Conservation (phyloP, 2,329 filamentous ascomycete genomes). For the Neonectria neomacrospora region DNA sequence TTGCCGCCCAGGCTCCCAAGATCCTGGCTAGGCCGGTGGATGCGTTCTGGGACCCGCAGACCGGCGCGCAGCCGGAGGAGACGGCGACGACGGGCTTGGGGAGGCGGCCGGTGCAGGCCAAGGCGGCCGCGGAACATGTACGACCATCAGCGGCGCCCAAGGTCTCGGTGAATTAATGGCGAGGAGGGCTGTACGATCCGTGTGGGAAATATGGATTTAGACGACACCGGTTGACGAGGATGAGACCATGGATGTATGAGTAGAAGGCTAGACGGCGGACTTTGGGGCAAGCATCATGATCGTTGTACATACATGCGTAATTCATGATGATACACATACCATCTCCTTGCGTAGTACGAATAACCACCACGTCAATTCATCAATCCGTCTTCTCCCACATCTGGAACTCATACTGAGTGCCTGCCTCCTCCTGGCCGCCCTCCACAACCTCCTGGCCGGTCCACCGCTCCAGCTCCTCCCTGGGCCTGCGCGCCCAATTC, state of each 20-base stretch:
- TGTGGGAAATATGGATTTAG: slow-evolving; percentile 25
- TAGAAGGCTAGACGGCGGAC: slow-evolving; percentile 10
- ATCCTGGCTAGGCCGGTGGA: slow-evolving; percentile 51
- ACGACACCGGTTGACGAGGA: slow-evolving; percentile 26
- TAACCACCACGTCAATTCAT: slow-evolving; percentile 27
- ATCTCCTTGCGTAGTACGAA: slow-evolving; percentile 25
- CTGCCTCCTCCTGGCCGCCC: slow-evolving; percentile 70
- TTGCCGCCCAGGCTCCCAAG: slow-evolving; percentile 47
- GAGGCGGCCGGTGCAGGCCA: slow-evolving; percentile 34
- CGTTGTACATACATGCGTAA: slow-evolving; percentile 33
- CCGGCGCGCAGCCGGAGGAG: slow-evolving; percentile 48
- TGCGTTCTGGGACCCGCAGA: slow-evolving; percentile 58
- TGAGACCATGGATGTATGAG: slow-evolving; percentile 36
- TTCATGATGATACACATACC: slow-evolving; percentile 33
- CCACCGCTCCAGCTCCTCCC: slow-evolving; percentile 68
- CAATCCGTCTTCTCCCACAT: slow-evolving; percentile 71
- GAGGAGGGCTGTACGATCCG: slow-evolving; percentile 40
- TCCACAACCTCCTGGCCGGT: slow-evolving; percentile 71
- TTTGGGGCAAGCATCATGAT: slow-evolving; percentile 26
- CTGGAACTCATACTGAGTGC: slow-evolving; percentile 75
- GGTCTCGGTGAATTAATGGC: slow-evolving; percentile 35
- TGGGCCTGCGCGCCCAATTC: slow-evolving; percentile 65
- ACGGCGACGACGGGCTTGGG: slow-evolving; percentile 13
- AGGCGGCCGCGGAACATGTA: slow-evolving; percentile 22
- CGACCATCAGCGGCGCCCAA: slow-evolving; percentile 29